These are phyloP conservation scores for Eucalyptus fibrosa DNA, from an alignment of 345 rosid genomes.

Conservation along the genomic window DNA sequence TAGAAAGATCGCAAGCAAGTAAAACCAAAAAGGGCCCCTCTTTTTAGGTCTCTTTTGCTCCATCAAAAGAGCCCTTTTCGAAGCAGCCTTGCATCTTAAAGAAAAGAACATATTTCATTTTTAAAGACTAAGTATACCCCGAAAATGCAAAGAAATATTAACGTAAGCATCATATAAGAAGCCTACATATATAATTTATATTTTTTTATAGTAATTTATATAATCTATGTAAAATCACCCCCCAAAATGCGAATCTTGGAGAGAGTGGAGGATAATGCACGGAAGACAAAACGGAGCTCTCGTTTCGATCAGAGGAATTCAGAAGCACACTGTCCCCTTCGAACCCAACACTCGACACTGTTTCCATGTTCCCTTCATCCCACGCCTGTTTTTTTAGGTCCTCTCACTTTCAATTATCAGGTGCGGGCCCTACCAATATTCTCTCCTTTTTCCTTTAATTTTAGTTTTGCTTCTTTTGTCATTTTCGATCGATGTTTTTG, in stretches of 20 bases:
- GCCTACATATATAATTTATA: neutral
- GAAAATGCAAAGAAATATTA: neutral
- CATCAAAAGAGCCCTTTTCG: neutral
- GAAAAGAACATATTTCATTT: neutral
- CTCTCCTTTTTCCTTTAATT: neutral
- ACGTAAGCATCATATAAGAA: neutral
- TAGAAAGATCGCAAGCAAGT: neutral
- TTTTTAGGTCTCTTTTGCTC: neutral
- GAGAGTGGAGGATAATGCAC: neutral
- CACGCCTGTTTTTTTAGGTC: constrained; percentile 2
- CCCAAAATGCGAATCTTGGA: neutral
- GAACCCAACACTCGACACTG: constrained; percentile 49
- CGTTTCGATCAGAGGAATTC: constrained; percentile 1
- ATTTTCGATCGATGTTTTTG: neutral
- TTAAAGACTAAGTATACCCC: neutral
- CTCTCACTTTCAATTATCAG: neutral
- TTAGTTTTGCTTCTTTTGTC: neutral
- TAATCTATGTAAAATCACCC: neutral
- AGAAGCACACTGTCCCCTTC: constrained; percentile 41
- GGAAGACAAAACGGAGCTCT: neutral
- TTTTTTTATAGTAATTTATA: neutral
- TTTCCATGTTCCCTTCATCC: constrained; percentile 22
- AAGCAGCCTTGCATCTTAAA: neutral
- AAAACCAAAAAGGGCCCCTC: neutral
- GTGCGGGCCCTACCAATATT: neutral